Base-by-base conservation (phyloP, 805 yeast genomes). In the Wickerhamiella domercqiae region DNA sequence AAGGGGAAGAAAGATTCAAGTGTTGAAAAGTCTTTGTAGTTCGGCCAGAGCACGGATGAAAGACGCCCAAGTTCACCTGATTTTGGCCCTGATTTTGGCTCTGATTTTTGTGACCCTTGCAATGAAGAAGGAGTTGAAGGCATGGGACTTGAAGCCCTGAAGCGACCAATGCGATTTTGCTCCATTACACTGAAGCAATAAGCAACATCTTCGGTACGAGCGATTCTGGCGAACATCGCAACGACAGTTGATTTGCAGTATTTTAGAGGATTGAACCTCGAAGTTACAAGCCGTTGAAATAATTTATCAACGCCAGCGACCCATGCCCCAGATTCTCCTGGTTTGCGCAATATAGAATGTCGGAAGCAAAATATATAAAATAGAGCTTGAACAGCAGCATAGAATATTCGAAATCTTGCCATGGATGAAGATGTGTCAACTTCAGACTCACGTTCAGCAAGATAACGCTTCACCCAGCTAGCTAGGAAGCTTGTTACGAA, bases 1-100 rank as follows among this genome's bases (percentile, higher is more conserved):
- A 81, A 87, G 9, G 98, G 98, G 59, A 87, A 87, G 55, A 83
- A 87, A n/a, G 90, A 84, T 55, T 86, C 95, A 37, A 87, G 64
- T 50, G 83, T 93, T 47, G 80, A 68, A 51, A 81, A 83, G 52
- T 84, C 94, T 52, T 80, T 86, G 50, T 75, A 75, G 39, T 73
- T 71, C 21, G 49, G 46, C 49, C 54, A 54, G 5, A 49, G 67
- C 66, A 46, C 71, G 64, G 37, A 67, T 66, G 47, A 59, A 55
- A 7, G 53, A 41, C 5, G 55, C 47, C 22, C 24, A 40, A 40
- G 21, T 21, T 29, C 14, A 20, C 40, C 21, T 22, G 25, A 21
- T 32, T 38, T 32, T n/a, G n/a, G n/a, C n/a, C n/a, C n/a, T n/a
- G n/a, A n/a, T n/a, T n/a, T n/a, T n/a, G n/a, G n/a, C 26, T 9